Evolutionary conservation across 352 stramenopile genomes (phyloP), one percentile per base, ranked within the genome.

Genomic region (Phytopythium vexans): DNA sequence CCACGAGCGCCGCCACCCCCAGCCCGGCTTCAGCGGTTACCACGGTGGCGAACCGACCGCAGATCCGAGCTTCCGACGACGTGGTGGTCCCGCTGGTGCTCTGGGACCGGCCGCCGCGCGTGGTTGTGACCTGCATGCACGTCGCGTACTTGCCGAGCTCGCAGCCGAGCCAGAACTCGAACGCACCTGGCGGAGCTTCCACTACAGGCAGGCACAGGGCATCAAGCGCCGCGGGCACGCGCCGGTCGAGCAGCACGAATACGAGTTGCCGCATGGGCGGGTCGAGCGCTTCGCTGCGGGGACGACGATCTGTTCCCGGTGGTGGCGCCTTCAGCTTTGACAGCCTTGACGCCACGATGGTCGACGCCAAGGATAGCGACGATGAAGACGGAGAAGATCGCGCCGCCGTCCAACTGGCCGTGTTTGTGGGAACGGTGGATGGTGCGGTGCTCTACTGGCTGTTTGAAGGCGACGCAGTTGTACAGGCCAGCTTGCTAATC

Each of bases 361-460:
- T 80, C 3, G 71, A 85, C 33, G 65, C 68, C 6, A 47, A 58
- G 14, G 42, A 56, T 6, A 69, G 74, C 11, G 53, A 56, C 3
- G 70, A 77, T 34, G 60, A 79, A n/a, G 56, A 70, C 8, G 53
- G 59, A 31, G 42, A 50, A 6, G 21, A 38, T 2, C 40, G 56
- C 53, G n/a, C 50, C 21, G 66, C 73, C 21, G 60, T 55, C 0
- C 74, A 89, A 54, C 42, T 90, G 6, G 86, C 76, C 33, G 82
- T 92, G 11, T 90, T 92, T 58, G 72, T 73, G 3, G 82, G 82
- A 9, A 91, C 82, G 0, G 39, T 64, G 34, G 82, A 91, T 41
- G 80, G 82, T 3, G 56, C 68, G 32, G 73, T 92, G 10, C 50
- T 92, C 9, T 90, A 83, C 58, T 92, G 82, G 82, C 61, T 79